phyloP scores from a whole-genome alignment of 2,329 filamentous ascomycete genomes.

The Stachybotrys echinatus region DNA sequence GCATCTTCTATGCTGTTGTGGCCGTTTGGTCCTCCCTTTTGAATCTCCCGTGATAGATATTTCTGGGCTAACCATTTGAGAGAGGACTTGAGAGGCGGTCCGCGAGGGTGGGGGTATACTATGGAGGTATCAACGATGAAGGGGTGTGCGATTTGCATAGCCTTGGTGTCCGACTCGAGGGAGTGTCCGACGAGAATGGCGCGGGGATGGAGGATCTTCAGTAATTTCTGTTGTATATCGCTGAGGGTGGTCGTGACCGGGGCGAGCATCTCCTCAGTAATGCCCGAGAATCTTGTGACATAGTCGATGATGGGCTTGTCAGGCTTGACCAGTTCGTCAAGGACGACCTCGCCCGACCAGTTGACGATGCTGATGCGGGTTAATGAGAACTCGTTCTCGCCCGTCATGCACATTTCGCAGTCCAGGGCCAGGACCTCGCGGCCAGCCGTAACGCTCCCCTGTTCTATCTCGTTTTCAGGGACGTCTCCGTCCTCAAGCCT shows the following conservation, averaged over 20 bases:
- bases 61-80: slow-evolving; percentile 86
- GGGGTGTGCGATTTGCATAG: slow-evolving; percentile 81
- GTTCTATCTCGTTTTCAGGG: slow-evolving; percentile 65
- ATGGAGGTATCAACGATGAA: slow-evolving; percentile 91
- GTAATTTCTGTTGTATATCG: slow-evolving; percentile 76
- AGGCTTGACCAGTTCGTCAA: slow-evolving; percentile 92
- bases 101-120: slow-evolving; percentile 84
- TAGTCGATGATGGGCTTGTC: slow-evolving; percentile 86
- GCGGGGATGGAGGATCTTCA: slow-evolving; percentile 64
- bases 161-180: slow-evolving; percentile 76
- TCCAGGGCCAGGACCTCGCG: slow-evolving; percentile 77
- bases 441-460: slow-evolving; percentile 79
- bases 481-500: slow-evolving; percentile 61
- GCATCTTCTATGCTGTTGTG: slow-evolving; percentile 95
- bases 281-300: slow-evolving; percentile 85
- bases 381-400: slow-evolving; percentile 71
- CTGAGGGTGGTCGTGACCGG: slow-evolving; percentile 75
- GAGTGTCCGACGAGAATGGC: slow-evolving; percentile 78
- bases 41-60: slow-evolving; percentile 81
- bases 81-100: slow-evolving; percentile 82
- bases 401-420: slow-evolving; percentile 96
- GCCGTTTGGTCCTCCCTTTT: slow-evolving; percentile 68
- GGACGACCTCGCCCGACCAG: slow-evolving; percentile 76
- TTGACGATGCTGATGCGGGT: slow-evolving; percentile 82
- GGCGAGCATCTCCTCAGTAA: slow-evolving; percentile 79